Percentiles rank a stretch among this genome's conserved stretches.
Evolutionary conservation across 2,329 filamentous ascomycete genomes (phyloP).

Genomic region (Alternaria incomplexa): DNA sequence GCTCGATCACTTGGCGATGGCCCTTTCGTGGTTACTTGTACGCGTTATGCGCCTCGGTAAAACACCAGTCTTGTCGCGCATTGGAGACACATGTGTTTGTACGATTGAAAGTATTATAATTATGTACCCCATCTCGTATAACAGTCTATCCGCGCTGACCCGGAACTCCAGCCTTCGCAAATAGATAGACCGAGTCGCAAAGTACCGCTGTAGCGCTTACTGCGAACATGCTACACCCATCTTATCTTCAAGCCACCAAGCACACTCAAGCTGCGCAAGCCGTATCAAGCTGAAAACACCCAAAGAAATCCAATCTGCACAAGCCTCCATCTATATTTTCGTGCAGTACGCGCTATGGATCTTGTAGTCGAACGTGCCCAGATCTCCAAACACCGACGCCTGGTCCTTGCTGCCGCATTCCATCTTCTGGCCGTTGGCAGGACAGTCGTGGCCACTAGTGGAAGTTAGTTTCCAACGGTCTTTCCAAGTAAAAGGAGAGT

Average conservation of each 20-base stretch:
- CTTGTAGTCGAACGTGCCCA: neutral
- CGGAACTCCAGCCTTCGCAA: neutral
- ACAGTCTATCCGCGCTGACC: neutral
- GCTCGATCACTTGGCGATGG: neutral
- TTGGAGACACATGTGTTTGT: neutral
- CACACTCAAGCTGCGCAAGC: neutral
- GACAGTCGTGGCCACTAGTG: neutral
- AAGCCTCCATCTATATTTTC: neutral
- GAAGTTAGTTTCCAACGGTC: neutral
- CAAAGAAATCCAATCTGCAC: neutral
- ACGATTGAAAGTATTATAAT: neutral
- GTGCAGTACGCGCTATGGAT: neutral
- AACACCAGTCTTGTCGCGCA: neutral
- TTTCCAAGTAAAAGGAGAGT: neutral
- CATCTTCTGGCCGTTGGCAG: neutral
- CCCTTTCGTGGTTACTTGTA: neutral
- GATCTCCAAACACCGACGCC: neutral
- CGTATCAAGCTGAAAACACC: neutral
- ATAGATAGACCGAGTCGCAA: neutral
- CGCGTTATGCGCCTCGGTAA: neutral
- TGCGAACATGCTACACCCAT: neutral
- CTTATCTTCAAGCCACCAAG: neutral
- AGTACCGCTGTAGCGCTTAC: neutral
- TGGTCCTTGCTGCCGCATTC: slow-evolving; percentile 4
- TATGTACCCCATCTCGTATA: neutral